Evolutionary conservation across 2,329 filamentous ascomycete species (phyloP).

Genomic region (Atkinsonella texensis): DNA sequence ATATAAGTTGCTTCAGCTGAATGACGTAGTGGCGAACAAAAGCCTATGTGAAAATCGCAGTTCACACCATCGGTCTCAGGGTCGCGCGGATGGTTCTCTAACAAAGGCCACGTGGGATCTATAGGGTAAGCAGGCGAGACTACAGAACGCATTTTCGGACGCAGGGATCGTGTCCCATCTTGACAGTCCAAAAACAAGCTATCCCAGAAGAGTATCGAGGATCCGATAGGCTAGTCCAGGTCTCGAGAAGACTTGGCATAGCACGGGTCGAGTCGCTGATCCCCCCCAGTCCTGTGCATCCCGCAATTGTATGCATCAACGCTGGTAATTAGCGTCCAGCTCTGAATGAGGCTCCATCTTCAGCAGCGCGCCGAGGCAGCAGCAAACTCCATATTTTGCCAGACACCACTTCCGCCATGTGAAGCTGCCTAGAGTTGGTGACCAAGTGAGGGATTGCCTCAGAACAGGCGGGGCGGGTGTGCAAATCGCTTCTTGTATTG

Average conservation of each 20-base stretch:
- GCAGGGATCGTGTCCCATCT: not conserved
- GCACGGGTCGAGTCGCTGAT: not conserved
- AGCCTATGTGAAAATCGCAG: not conserved
- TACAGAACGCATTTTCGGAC: not conserved
- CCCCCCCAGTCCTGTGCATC: not conserved
- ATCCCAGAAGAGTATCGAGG: conserved; percentile 3
- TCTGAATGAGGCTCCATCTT: not conserved
- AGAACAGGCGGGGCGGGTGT: not conserved
- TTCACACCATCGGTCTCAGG: not conserved
- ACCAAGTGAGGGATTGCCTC: not conserved
- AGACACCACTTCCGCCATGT: not conserved
- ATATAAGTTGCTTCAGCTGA: not conserved
- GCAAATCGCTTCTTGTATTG: not conserved
- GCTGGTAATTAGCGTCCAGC: not conserved
- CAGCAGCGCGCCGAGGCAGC: conserved; percentile 4
- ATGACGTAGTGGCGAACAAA: not conserved
- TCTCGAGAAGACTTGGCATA: not conserved
- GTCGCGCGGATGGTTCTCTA: not conserved
- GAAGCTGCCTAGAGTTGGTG: not conserved
- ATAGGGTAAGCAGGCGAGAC: not conserved
- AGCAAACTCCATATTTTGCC: not conserved
- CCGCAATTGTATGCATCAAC: not conserved
- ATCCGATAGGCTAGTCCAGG: conserved; percentile 3
- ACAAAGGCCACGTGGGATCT: not conserved
- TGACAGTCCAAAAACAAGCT: not conserved